Conservation (phyloP, 2,329 filamentous ascomycete genomes). For the Orbilia ellipsospora region DNA sequence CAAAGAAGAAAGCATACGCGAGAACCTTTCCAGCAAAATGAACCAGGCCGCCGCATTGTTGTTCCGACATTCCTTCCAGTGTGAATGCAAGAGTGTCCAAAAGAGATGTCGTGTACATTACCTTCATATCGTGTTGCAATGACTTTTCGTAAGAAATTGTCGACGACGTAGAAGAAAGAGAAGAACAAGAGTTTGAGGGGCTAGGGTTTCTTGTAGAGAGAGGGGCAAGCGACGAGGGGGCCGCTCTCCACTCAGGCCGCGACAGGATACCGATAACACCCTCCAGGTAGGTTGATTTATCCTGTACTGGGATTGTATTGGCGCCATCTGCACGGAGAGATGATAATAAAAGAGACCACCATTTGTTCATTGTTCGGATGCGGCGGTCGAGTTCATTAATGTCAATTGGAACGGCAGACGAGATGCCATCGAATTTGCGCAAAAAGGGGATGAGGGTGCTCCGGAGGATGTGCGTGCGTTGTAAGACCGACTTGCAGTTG, state of each 20-base stretch:
- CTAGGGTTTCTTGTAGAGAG: constrained; percentile 69
- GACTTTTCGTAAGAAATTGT: constrained; percentile 78
- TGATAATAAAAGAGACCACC: constrained; percentile 86
- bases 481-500: constrained; percentile 75
- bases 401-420: constrained; percentile 73
- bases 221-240: constrained; percentile 75
- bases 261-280: constrained; percentile 84
- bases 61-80: constrained; percentile 87
- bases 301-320: constrained; percentile 83
- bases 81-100: constrained; percentile 85
- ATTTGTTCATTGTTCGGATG: constrained; percentile 83
- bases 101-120: constrained; percentile 85
- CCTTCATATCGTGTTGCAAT: constrained; percentile 86
- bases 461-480: constrained; percentile 81
- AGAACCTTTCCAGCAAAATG: constrained; percentile 90
- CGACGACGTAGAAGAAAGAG: constrained; percentile 70
- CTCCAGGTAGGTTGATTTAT: constrained; percentile 82
- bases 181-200: constrained; percentile 63
- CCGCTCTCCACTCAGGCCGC: constrained; percentile 84
- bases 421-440: constrained; percentile 74
- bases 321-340: constrained; percentile 78
- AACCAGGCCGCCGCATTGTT: constrained; percentile 75
- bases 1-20: constrained; percentile 93
- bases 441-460: constrained; percentile 80
- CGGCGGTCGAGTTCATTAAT: constrained; percentile 85